Evolutionary conservation across 768 basidiomycete species (phyloP).

Genomic region (Mycena belliarum): DNA sequence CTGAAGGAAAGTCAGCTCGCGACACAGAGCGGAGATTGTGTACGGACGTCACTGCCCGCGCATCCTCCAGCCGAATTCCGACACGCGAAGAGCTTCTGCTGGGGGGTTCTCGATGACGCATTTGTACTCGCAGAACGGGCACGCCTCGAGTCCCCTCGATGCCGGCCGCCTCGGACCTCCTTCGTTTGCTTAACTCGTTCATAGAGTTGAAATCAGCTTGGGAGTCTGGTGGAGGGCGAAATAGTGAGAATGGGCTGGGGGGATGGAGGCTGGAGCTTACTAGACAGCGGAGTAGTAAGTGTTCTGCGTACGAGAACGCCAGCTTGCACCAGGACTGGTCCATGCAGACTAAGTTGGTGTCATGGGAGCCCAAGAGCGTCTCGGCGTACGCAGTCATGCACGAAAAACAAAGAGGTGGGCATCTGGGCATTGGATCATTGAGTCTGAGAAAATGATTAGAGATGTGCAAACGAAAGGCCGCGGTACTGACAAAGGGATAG

Average conservation of each 20-base stretch:
- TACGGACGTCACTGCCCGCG: constrained; percentile 47
- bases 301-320: constrained; percentile 65
- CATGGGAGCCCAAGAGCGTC: constrained; percentile 63
- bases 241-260: background rate
- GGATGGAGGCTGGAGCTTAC: background rate
- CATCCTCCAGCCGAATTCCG: constrained; percentile 57
- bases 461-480: background rate
- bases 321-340: constrained; percentile 73
- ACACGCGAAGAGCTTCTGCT: constrained; percentile 63
- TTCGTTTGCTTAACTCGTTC: constrained; percentile 75
- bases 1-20: constrained; percentile 32
- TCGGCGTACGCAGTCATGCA: constrained; percentile 74
- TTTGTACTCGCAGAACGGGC: constrained; percentile 89
- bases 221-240: constrained; percentile 29
- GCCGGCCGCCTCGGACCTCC: constrained; percentile 75
- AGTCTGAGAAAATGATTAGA: constrained; percentile 43
- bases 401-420: constrained; percentile 81
- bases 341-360: constrained; percentile 74
- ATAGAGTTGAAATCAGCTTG: constrained; percentile 68
- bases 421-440: constrained; percentile 88
- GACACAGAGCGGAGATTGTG: background rate
- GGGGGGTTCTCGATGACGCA: constrained; percentile 66
- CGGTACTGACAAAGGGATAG: constrained; percentile 64
- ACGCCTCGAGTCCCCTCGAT: constrained; percentile 84
- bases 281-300: constrained; percentile 69